Base-by-base conservation (phyloP, 805 yeast species). In the Candida xiaguanensis region DNA sequence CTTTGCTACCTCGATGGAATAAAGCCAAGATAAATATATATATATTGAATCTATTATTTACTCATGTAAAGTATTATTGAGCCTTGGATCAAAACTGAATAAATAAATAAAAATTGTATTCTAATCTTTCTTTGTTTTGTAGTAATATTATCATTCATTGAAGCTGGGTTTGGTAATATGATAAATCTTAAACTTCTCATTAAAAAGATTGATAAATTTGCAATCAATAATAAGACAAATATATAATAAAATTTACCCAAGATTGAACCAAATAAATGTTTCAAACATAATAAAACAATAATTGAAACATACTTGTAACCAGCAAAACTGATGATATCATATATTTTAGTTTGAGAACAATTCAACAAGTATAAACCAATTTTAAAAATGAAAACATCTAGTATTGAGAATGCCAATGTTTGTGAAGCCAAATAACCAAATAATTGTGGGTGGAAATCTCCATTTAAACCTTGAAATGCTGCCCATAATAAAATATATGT, bases 291-390 rank as follows among this genome's bases (percentile, higher is more conserved):
- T 38, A 77, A 66, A n/a, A 75, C 57, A 13, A 82, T 74, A 45
- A 84, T 71, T 7, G 95, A 87, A 28, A 95, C 88, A 56, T 88
- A 95, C 60, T 93, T 93, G 72, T 93, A 95, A 26, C 98, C 97
- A 36, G 90, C 82, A 63, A 87, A 93, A 44, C 95, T 82, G 8
- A 86, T 75, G 44, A 93, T 67, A 59, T 93, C 99, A 74, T 90
- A 80, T 28, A 86, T 58, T 9, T 68, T 58, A 35, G 64, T 55
- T 49, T 80, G 85, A 12, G 77, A 75, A 39, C 87, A 80, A 43
- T 77, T 78, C 43, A 93, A 72, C 34, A 91, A 68, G 62, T 91
- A 93, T 41, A 95, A 75, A 1, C 95, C 95, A 30, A 87, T 65
- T 53, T 84, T 85, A 50, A 93, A 74, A 19, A 91, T 68, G 31